Base-by-base conservation (phyloP, 306 rosid genomes). In the Dryas drummondii region DNA sequence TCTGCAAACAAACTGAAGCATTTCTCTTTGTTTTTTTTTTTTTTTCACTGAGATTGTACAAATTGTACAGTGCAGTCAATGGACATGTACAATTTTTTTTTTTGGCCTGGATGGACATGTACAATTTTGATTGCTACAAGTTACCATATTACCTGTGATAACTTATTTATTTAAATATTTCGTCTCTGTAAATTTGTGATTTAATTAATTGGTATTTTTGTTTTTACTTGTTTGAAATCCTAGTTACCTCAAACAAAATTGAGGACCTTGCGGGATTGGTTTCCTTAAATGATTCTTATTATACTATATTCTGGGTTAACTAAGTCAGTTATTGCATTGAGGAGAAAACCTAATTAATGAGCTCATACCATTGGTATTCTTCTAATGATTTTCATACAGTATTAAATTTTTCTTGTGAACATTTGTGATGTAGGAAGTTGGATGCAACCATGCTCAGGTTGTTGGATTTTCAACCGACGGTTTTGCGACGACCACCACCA, bases 371-470 rank as follows among this genome's bases (percentile, higher is more conserved):
- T 5, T 70, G 62, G 51, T n/a, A 41, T 2, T 52, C 11, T 9
- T 37, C 17, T 50, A 9, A 47, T 49, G 27, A 9, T 17, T 50
- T 69, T 16, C 9, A 5, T 48, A 32, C 15, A 3, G 37, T 32
- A 32, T 32, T 32, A 32, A 32, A 37, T 41, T 17, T 70, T 70
- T 22, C 49, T 50, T 37, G 37, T 73, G 59, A 66, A 73, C 60
- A 49, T 80, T 79, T 76, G 68, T 78, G 67, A 53, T 79, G 87
- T 81, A 94, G 98, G 98, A 94, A 81, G 97, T 91, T 77, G 98
- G 97, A 60, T 88, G 98, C 75, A 91, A 94, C 81, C 98, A 94
- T 86, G 98, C 97, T 74, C 99, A 94, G 76, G 71, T 89, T 92
- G 96, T 92, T 77, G 99, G 99, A 54, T 94, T 73, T 86, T 92